A percentile compares a stretch with the other conserved stretches of the same genome.
phyloP scores from a whole-genome alignment of 164 flowering plant genomes.

The Umbilicus rupestris region DNA sequence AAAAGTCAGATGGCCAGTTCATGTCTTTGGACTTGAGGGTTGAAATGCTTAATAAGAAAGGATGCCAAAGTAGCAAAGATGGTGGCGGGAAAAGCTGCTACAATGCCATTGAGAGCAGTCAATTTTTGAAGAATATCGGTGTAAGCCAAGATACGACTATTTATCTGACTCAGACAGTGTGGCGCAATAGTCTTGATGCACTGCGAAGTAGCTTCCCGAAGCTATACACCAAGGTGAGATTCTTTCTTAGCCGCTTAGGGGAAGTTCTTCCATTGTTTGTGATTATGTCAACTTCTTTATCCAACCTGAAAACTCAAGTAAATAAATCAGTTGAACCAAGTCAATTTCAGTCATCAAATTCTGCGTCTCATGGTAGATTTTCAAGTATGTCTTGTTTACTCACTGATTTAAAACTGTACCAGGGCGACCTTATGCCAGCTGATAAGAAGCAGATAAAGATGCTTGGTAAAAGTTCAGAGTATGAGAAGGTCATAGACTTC shows the following conservation, averaged over 20 bases:
- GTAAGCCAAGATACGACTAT: constrained; percentile 58
- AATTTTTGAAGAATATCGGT: constrained; percentile 65
- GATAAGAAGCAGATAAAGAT: constrained; percentile 55
- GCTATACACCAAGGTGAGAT: constrained; percentile 71
- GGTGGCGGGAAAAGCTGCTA: constrained; percentile 50
- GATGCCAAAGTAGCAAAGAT: constrained; percentile 41
- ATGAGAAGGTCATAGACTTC: constrained; percentile 68
- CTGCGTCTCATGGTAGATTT: neutral
- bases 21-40: constrained; percentile 9
- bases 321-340: neutral
- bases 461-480: constrained; percentile 31
- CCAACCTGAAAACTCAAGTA: neutral
- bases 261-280: neutral
- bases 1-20: constrained; percentile 10
- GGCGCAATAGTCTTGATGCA: constrained; percentile 64
- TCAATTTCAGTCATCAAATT: neutral
- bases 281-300: neutral
- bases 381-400: neutral
- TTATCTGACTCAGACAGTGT: constrained; percentile 67
- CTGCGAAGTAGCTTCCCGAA: constrained; percentile 73
- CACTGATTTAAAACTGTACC: constrained; percentile 10
- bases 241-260: neutral
- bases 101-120: constrained; percentile 50
- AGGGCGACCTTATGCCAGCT: constrained; percentile 70
- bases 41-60: constrained; percentile 26